Conservation (phyloP, 148 eudicot species). For the Linanthus parryae region DNA sequence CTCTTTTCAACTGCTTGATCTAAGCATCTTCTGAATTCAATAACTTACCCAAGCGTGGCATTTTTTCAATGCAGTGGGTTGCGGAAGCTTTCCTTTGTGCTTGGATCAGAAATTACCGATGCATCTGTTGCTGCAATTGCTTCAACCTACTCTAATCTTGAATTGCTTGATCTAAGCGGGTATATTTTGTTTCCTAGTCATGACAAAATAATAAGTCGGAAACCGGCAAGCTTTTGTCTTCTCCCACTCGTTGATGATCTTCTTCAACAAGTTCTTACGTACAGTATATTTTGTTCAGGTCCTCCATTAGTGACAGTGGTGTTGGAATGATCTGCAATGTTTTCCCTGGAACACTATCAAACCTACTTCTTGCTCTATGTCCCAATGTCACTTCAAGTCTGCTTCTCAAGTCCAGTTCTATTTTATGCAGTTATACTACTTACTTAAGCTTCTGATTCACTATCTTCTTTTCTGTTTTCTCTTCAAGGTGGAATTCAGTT, state of each 20-base stretch:
- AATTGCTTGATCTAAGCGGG: slow-evolving; percentile 90
- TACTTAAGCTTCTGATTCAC: background rate
- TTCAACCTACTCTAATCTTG: slow-evolving; percentile 67
- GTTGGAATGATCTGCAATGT: slow-evolving; percentile 75
- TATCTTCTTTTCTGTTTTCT: background rate
- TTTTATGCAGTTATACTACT: too few species aligned
- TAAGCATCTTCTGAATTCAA: too few species aligned
- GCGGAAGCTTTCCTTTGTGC: slow-evolving; percentile 71
- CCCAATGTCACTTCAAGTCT: slow-evolving; percentile 73
- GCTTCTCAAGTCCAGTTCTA: too few species aligned
- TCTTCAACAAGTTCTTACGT: background rate
- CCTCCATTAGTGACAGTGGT: slow-evolving; percentile 77
- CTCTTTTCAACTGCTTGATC: too few species aligned
- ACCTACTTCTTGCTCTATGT: slow-evolving; percentile 66
- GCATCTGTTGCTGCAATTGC: slow-evolving; percentile 91
- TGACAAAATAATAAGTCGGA: too few species aligned
- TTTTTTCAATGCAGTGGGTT: slow-evolving; percentile 51
- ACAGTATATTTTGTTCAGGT: slow-evolving; percentile 21
- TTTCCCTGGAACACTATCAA: slow-evolving; percentile 54
- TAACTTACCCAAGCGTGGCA: background rate
- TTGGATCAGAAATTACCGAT: slow-evolving; percentile 72
- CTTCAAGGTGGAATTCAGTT: slow-evolving; percentile 22
- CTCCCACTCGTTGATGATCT: too few species aligned
- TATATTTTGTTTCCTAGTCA: slow-evolving; percentile 30
- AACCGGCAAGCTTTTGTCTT: too few species aligned